Base-by-base conservation (phyloP, 169 alveolate genomes). In the Neospora caninum region DNA sequence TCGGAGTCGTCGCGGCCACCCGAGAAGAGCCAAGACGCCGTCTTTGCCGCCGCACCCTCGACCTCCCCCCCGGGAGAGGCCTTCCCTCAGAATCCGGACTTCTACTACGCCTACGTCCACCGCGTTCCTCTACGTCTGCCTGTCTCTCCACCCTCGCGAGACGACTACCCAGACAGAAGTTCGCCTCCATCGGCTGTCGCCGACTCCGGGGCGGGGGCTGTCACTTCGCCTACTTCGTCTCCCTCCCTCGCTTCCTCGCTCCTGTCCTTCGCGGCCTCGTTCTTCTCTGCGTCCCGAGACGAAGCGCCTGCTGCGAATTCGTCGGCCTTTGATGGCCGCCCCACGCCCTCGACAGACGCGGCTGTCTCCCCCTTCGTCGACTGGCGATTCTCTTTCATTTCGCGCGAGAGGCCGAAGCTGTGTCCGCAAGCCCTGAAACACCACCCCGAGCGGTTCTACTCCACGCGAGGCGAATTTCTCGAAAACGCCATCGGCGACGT, bases 21-120 rank as follows among this genome's bases (percentile, higher is more conserved):
- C 25, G 84, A 9, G 80, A n/a, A 6, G 9, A 4, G 34, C 80
- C n/a, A 9, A 69, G 80, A 69, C 41, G 6, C 36, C 34, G 41
- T n/a, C 80, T 73, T 73, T n/a, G 39, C 7, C 43, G 84, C 84
- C 27, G 45, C 84, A n/a, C 84, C 39, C 49, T 31, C 42, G 42
- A 36, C 84, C 27, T 73, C 84, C 43, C 84, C 84, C 1, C 45
- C 84, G 39, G 84, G 84, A 31, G 84, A 18, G 42, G 84, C 84
- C 1, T 73, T 20, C 7, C 84, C 84, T 18, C 84, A 73, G 84
- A 73, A 73, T n/a, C 84, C 84, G 25, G 84, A 73, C 7, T 73
- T 34, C 42, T 73, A 73, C 84, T 73, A 34, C 43, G 84, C 84
- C 42, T 36, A 73, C 84, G 45, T 73, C 49, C 84, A 73, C 42